phyloP scores from a whole-genome alignment of 2,329 filamentous ascomycete species.

The Fusarium goolgardi region DNA sequence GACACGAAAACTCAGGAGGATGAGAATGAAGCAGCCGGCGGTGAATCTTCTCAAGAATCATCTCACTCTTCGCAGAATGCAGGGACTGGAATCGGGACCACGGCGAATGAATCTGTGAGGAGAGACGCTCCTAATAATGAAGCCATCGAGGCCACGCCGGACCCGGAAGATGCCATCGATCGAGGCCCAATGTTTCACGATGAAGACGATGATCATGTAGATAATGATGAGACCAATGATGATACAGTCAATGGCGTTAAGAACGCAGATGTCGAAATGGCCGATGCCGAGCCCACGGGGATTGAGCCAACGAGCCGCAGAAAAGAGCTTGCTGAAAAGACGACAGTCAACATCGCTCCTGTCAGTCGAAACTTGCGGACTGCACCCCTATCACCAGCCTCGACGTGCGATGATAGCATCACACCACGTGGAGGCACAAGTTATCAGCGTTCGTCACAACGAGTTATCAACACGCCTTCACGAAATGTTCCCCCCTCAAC shows the following conservation, averaged over 20 bases:
- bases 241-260: not conserved
- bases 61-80: not conserved
- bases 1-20: not conserved
- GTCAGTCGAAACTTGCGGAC: not conserved
- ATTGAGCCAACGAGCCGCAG: not conserved
- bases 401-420: not conserved
- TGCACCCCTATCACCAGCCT: not conserved
- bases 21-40: not conserved
- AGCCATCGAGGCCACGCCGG: not conserved
- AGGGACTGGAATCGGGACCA: too few species aligned
- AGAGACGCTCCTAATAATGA: not conserved
- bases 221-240: not conserved
- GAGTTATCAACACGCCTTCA: not conserved
- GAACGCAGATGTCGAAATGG: not conserved
- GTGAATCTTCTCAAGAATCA: not conserved
- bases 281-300: not conserved
- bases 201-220: not conserved
- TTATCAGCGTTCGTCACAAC: not conserved
- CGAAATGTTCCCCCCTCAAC: not conserved
- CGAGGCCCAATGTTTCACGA: not conserved
- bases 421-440: not conserved
- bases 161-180: not conserved
- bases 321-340: not conserved
- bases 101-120: not conserved
- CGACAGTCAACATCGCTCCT: not conserved